phyloP scores from a whole-genome alignment of 441 rosid genomes.

The Pelargonium cotyledonis region DNA sequence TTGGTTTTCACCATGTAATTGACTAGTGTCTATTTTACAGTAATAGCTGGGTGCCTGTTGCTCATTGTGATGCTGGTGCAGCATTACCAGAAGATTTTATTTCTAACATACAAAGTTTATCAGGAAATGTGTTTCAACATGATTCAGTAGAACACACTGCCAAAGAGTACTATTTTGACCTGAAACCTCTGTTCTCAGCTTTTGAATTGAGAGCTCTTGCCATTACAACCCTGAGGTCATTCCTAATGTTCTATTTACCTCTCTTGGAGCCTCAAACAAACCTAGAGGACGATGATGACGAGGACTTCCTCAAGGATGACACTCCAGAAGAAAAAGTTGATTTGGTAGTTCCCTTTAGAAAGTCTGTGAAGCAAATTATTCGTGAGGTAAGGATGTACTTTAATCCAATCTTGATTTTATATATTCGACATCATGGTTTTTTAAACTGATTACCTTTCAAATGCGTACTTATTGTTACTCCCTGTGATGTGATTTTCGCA shows the following conservation, averaged over 20 bases:
- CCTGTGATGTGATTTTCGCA: too few relatives aligned
- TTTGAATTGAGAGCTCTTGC: constrained; percentile 70
- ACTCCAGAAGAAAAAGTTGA: constrained; percentile 44
- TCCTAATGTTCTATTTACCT: constrained; percentile 74
- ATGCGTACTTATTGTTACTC: too few relatives aligned
- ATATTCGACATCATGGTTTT: too few relatives aligned
- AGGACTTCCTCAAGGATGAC: constrained; percentile 42
- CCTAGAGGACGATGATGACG: constrained; percentile 60
- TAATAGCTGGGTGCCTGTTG: constrained; percentile 47
- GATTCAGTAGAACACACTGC: constrained; percentile 39
- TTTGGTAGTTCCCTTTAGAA: constrained; percentile 72
- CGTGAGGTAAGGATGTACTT: constrained; percentile 60
- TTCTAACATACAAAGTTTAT: constrained; percentile 37
- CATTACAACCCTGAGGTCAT: constrained; percentile 75
- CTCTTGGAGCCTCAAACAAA: constrained; percentile 62
- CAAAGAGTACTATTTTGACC: constrained; percentile 63
- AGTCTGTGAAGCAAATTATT: constrained; percentile 73
- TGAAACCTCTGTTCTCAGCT: constrained; percentile 79
- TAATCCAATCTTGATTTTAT: not conserved
- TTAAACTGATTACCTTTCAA: too few relatives aligned
- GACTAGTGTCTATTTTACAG: constrained; percentile 31
- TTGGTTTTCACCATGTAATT: not conserved
- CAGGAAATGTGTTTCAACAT: constrained; percentile 36
- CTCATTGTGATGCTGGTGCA: constrained; percentile 83
- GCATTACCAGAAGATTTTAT: constrained; percentile 48